These are phyloP conservation scores for Arctium lappa DNA, from an alignment of 129 eudicot species.

Conservation along the genomic window DNA sequence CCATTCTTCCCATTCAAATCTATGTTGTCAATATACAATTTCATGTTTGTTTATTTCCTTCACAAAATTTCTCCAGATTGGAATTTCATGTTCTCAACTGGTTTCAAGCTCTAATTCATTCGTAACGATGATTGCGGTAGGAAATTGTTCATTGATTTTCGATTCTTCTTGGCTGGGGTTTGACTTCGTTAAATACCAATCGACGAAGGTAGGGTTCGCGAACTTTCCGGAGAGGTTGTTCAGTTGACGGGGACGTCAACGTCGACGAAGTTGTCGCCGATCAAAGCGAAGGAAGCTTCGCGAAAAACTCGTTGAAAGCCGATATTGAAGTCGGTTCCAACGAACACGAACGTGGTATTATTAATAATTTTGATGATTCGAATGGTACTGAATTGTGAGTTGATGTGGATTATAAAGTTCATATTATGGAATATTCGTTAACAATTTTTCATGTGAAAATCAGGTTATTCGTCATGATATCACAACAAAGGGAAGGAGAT, in stretches of 20 bases:
- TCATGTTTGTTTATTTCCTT: too few relatives aligned
- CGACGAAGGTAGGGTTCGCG: slow-evolving; percentile 20
- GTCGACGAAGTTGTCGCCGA: too few relatives aligned
- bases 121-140: slow-evolving; percentile 15
- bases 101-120: slow-evolving; percentile 4
- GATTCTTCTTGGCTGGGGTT: neutral
- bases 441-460: neutral
- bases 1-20: too few relatives aligned
- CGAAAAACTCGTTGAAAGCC: too few relatives aligned
- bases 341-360: too few relatives aligned
- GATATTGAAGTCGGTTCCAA: too few relatives aligned
- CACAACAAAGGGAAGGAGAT: slow-evolving; percentile 34
- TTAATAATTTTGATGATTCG: too few relatives aligned
- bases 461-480: slow-evolving; percentile 38
- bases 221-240: slow-evolving; percentile 14
- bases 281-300: too few relatives aligned
- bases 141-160: neutral
- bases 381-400: too few relatives aligned
- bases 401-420: slow-evolving; percentile 11
- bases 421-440: slow-evolving; percentile 20
- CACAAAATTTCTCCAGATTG: neutral
- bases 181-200: slow-evolving; percentile 2
- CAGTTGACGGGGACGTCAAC: slow-evolving; percentile 13
- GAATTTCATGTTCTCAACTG: slow-evolving; percentile 3
- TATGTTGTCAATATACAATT: too few relatives aligned